Conservation (phyloP, 2,329 filamentous ascomycete genomes). For the Stagonosporopsis rhizophila region DNA sequence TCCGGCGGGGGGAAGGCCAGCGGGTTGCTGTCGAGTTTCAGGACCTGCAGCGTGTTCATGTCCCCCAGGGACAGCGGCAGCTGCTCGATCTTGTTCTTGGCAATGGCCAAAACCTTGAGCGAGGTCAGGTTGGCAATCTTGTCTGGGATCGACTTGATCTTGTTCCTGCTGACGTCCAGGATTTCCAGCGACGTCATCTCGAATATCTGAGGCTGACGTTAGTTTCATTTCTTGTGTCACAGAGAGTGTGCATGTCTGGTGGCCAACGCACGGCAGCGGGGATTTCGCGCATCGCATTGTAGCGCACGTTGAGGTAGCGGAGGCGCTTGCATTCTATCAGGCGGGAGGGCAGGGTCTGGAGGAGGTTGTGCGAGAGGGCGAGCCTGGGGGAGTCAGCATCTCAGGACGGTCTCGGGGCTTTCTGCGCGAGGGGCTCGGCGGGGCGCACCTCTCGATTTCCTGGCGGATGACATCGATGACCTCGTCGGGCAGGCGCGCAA, state of each 20-base stretch:
- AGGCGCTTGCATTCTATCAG: conserved; percentile 79
- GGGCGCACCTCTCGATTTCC: conserved; percentile 70
- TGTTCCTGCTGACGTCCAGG: conserved; percentile 89
- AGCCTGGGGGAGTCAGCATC: conserved; percentile 59
- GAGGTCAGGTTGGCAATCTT: conserved; percentile 83
- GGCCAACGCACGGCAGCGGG: conserved; percentile 64
- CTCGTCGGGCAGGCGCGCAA: conserved; percentile 74
- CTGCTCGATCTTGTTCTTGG: conserved; percentile 85
- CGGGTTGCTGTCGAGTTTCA: conserved; percentile 90
- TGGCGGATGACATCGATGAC: conserved; percentile 77
- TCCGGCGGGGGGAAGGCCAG: conserved; percentile 74
- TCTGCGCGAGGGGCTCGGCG: background rate
- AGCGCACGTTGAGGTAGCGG: conserved; percentile 80
- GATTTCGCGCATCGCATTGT: conserved; percentile 74
- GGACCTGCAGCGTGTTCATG: conserved; percentile 85
- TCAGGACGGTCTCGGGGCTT: too few relatives aligned
- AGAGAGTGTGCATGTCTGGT: conserved; percentile 2
- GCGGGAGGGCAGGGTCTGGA: conserved; percentile 71
- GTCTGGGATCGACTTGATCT: conserved; percentile 76
- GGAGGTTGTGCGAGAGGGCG: conserved; percentile 80
- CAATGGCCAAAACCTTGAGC: conserved; percentile 86
- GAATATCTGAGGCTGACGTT: conserved; percentile 69
- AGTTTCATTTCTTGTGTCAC: conserved; percentile 8
- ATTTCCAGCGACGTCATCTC: conserved; percentile 88
- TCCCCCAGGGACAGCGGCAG: conserved; percentile 85